Base-by-base conservation (phyloP, 2,329 filamentous ascomycete species). In the Calonectria montana region DNA sequence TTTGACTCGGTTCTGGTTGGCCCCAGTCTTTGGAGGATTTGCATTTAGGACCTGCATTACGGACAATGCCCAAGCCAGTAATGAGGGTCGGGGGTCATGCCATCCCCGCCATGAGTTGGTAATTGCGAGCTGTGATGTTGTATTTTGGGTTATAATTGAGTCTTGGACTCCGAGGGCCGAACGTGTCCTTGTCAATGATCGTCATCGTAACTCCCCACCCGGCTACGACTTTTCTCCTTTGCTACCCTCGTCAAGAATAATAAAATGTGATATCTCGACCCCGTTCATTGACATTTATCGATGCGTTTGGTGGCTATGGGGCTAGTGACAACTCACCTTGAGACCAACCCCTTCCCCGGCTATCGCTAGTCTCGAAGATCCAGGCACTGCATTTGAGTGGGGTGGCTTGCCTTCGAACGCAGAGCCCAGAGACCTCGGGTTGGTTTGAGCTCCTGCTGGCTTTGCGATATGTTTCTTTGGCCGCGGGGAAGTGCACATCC, bases 21-120 rank as follows among this genome's bases (percentile, higher is more conserved):
- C 27, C 41, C 15, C 8, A 18, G 43, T 45, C 9, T 65, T 65
- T 74, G 69, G 69, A 74, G 67, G 74, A 73, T 78, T 76, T 63
- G 62, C 70, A 62, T 57, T 70, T 65, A 74, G 69, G 72, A 78
- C 76, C 75, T 78, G 76, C 75, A 69, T 78, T 67, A 68, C 53
- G 61, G 55, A 72, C 74, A 67, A 73, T 76, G 69, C 29, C 53
- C 67, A 69, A 50, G 31, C n/a, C 31, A 39, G 53, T 16, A 62
- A 41, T 18, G 23, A 9, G 31, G 25, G 25, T 27, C 21, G 25
- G 18, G 13, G 37, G 31, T 4, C 21, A 39, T 21, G 25, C n/a
- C 7, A 39, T 59, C 23, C 53, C 53, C 31, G 18, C 31, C 39
- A 21, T 18, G 53, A 18, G 31, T 37, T 59, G 53, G 31, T 18